Evolutionary conservation across 371 early-diverging fungal genomes (phyloP).

Genomic region (Mortierella sp.): DNA sequence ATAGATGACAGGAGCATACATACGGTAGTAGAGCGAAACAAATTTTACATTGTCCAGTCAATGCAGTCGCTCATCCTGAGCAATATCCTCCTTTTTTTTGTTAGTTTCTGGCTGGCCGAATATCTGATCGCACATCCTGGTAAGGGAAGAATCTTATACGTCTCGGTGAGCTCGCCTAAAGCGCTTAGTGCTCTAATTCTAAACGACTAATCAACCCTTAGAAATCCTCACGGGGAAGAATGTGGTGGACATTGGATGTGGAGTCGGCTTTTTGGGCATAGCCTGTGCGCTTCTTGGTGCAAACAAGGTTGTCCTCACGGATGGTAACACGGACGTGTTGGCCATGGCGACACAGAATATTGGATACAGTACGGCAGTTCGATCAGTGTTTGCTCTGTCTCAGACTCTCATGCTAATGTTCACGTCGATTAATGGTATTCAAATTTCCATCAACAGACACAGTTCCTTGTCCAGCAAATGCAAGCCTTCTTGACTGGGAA

Average conservation of each 20-base stretch:
- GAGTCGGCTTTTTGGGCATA: conserved; percentile 50
- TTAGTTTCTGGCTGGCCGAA: conserved; percentile 51
- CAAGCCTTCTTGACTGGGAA: conserved; percentile 51
- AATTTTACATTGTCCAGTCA: not conserved
- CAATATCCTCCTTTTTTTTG: too few species aligned
- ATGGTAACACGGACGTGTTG: conserved; percentile 45
- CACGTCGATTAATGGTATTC: too few species aligned
- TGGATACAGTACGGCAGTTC: conserved; percentile 30
- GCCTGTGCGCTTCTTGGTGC: conserved; percentile 42
- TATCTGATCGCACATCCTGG: conserved; percentile 48
- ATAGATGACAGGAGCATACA: not conserved
- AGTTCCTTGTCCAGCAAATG: conserved; percentile 27
- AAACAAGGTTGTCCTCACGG: conserved; percentile 43
- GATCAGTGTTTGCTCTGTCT: too few species aligned
- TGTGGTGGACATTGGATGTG: conserved; percentile 52
- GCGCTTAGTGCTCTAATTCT: too few species aligned
- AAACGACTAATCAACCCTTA: not conserved
- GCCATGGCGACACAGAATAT: conserved; percentile 43
- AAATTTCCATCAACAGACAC: conserved; percentile 6
- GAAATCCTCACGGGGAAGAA: conserved; percentile 39
- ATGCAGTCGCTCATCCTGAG: too few species aligned
- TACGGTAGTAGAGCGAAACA: not conserved
- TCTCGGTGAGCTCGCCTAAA: too few species aligned
- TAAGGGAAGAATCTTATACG: conserved; percentile 3
- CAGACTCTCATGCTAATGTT: too few species aligned